phyloP scores from a whole-genome alignment of 352 stramenopile species.

The Phytopythium delawarense region DNA sequence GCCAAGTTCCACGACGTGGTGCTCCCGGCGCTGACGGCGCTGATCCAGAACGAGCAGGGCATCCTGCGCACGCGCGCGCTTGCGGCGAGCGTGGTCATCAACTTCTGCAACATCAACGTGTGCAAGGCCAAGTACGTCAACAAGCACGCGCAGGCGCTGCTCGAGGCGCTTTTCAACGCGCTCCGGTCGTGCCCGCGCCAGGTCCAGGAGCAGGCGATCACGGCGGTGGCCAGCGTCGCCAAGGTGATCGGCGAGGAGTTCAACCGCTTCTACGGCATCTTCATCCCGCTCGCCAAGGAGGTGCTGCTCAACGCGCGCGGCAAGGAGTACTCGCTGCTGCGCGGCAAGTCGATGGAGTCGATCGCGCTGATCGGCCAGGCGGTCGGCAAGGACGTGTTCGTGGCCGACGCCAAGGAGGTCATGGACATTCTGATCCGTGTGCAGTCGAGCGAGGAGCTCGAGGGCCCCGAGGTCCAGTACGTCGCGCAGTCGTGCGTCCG shows the following conservation, averaged over 20 bases:
- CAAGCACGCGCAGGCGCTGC: conserved; percentile 58
- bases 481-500: conserved; percentile 83
- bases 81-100: conserved; percentile 75
- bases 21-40: conserved; percentile 57
- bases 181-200: conserved; percentile 71
- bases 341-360: conserved; percentile 86
- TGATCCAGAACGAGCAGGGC: conserved; percentile 61
- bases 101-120: conserved; percentile 84
- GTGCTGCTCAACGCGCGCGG: conserved; percentile 71
- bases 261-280: conserved; percentile 79
- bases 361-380: conserved; percentile 86
- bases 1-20: conserved; percentile 67
- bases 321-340: conserved; percentile 76
- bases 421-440: conserved; percentile 85
- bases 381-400: conserved; percentile 82
- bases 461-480: conserved; percentile 81
- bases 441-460: conserved; percentile 63
- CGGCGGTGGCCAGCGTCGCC: conserved; percentile 76
- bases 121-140: conserved; percentile 78
- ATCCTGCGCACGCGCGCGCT: conserved; percentile 72
- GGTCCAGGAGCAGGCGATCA: conserved; percentile 87
- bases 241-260: conserved; percentile 83
- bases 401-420: conserved; percentile 72
- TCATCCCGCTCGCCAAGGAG: conserved; percentile 85
- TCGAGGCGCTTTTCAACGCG: conserved; percentile 78